phyloP scores from a whole-genome alignment of 169 alveolate species.

The Amoebophrya sp. region DNA sequence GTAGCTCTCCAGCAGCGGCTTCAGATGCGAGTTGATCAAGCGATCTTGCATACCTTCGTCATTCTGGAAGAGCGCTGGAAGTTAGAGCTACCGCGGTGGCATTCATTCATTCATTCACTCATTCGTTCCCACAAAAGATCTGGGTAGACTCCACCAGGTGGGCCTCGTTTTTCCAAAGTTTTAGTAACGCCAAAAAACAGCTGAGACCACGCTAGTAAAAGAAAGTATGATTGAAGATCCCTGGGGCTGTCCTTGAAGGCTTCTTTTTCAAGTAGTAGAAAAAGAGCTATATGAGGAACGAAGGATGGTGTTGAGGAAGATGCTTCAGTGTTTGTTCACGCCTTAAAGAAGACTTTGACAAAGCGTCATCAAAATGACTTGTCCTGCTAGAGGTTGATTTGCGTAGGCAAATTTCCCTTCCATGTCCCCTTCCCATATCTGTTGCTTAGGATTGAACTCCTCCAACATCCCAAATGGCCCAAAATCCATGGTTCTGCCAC shows the following conservation, averaged over 20 bases:
- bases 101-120: no score
- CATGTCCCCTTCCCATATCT: slow-evolving; percentile 8
- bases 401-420: not conserved
- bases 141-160: no score
- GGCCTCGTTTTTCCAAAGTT: not conserved
- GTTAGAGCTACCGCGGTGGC: no score
- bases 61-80: not conserved
- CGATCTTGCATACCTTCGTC: not conserved
- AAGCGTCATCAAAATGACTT: not conserved
- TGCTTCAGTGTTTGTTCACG: no score
- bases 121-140: no score
- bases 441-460: not conserved
- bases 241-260: no score
- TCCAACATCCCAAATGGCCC: no score
- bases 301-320: no score
- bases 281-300: no score
- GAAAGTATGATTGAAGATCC: no score
- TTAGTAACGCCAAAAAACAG: not conserved
- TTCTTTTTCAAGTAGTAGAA: no score
- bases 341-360: not conserved
- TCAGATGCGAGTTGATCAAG: not conserved
- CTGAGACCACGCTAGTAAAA: no score
- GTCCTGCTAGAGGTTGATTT: not conserved
- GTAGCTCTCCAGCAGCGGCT: not conserved
- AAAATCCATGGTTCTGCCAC: not conserved